Percentiles rank a stretch among this genome's conserved stretches.
These are phyloP conservation scores for Ogataea minuta DNA, from an alignment of 805 yeast genomes.

Conservation along the genomic window DNA sequence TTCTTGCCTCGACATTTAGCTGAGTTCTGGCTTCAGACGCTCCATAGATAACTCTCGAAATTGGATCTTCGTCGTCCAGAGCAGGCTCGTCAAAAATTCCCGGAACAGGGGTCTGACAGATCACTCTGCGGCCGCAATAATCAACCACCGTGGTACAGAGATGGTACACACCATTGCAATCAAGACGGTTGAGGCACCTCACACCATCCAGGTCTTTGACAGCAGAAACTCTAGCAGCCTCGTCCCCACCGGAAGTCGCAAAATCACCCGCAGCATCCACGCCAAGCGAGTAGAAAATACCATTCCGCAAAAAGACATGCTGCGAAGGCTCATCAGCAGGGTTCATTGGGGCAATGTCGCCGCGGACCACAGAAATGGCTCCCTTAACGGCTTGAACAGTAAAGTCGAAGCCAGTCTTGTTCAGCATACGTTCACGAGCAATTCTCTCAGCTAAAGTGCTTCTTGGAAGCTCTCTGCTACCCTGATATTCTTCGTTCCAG, in stretches of 20 bases:
- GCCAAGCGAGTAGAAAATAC: slow-evolving; percentile 83
- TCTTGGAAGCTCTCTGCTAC: slow-evolving; percentile 68
- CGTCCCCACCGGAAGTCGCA: slow-evolving; percentile 69
- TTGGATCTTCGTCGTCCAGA: slow-evolving; percentile 35
- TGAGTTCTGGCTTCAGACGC: slow-evolving; percentile 36
- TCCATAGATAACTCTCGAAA: slow-evolving; percentile 24
- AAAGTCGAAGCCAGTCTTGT: slow-evolving; percentile 73
- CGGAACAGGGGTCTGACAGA: slow-evolving; percentile 95
- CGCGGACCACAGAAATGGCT: slow-evolving; percentile 72
- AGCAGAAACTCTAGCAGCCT: slow-evolving; percentile 78
- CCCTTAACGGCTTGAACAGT: slow-evolving; percentile 73
- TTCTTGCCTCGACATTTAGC: slow-evolving; percentile 49
- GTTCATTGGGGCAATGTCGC: slow-evolving; percentile 74
- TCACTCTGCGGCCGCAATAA: slow-evolving; percentile 81
- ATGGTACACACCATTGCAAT: slow-evolving; percentile 60
- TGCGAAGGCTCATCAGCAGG: slow-evolving; percentile 64
- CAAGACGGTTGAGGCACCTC: slow-evolving; percentile 63
- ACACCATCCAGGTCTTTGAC: slow-evolving; percentile 77
- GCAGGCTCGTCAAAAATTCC: slow-evolving; percentile 64
- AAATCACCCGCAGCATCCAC: slow-evolving; percentile 67
- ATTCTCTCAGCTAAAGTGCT: slow-evolving; percentile 57
- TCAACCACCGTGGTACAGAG: slow-evolving; percentile 85
- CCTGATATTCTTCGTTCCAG: slow-evolving; percentile 90
- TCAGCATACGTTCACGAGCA: slow-evolving; percentile 70
- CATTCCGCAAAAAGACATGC: slow-evolving; percentile 73